phyloP scores from a whole-genome alignment of 345 rosid genomes.

The Sisymbrium altissimum region DNA sequence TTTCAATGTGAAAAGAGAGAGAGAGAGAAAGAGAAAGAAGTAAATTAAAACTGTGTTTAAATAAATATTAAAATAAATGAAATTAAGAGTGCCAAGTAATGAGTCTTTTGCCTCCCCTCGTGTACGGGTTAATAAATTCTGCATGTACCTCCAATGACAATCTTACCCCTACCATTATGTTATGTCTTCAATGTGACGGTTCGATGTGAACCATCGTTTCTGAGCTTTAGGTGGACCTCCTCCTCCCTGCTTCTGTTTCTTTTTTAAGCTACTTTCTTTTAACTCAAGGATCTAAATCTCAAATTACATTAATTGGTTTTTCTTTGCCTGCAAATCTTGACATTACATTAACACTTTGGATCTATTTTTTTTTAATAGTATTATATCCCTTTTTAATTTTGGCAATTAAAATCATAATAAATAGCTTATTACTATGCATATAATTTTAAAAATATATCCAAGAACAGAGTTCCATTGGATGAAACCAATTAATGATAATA shows the following conservation, averaged over 20 bases:
- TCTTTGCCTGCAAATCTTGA: not conserved
- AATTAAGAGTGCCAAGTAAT: conserved; percentile 25
- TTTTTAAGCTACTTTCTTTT: not conserved
- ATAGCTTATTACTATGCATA: not conserved
- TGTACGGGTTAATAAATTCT: conserved; percentile 33
- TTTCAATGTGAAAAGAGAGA: conserved; percentile 26
- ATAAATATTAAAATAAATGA: not conserved
- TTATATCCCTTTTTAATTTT: too few relatives aligned
- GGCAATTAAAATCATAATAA: too few relatives aligned
- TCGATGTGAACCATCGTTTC: conserved; percentile 11
- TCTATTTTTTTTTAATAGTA: not conserved
- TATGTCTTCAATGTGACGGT: conserved; percentile 9
- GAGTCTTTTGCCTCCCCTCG: conserved; percentile 21
- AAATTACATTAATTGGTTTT: not conserved
- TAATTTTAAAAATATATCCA: not conserved
- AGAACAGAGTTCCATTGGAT: not conserved
- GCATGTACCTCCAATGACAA: conserved; percentile 3
- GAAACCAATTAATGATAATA: not conserved
- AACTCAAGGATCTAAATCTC: not conserved
- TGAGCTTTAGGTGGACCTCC: not conserved
- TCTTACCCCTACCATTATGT: not conserved
- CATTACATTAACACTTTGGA: not conserved
- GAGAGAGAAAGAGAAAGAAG: not conserved
- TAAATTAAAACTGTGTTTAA: not conserved
- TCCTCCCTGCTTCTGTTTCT: not conserved